Percentiles rank a stretch among this genome's conserved stretches.
These are phyloP conservation scores for Fusarium secorum DNA, from an alignment of 2,329 filamentous ascomycete genomes.

Conservation along the genomic window DNA sequence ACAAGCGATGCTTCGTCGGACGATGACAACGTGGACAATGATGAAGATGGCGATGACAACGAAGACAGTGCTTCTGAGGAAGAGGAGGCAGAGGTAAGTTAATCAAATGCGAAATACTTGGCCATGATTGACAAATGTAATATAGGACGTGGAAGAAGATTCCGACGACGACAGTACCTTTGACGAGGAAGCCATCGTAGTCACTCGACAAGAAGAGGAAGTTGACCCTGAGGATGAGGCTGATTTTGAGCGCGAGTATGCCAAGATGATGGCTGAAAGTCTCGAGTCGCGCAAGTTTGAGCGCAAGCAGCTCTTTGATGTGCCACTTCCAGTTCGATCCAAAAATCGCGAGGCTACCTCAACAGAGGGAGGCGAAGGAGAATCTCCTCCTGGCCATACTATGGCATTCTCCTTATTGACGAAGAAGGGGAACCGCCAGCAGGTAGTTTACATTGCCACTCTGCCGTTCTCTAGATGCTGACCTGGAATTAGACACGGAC, in stretches of 20 bases:
- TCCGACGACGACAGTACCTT: constrained; percentile 68
- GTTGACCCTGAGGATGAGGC: constrained; percentile 93
- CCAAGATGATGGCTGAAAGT: constrained; percentile 98
- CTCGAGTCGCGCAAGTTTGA: constrained; percentile 96
- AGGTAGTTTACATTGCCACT: constrained; percentile 61
- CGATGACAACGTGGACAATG: constrained; percentile 74
- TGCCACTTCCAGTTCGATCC: constrained; percentile 89
- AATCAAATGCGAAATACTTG: neutral
- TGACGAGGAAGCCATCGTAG: constrained; percentile 88
- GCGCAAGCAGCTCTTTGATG: constrained; percentile 91
- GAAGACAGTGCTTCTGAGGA: constrained; percentile 68
- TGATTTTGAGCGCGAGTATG: constrained; percentile 97
- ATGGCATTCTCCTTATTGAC: constrained; percentile 98
- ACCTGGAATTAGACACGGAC: constrained; percentile 74
- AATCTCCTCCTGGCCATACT: constrained; percentile 56
- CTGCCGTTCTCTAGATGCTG: neutral
- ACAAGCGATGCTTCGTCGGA: constrained; percentile 77
- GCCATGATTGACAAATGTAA: constrained; percentile 13
- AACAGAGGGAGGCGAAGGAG: constrained; percentile 40
- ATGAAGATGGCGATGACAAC: constrained; percentile 69
- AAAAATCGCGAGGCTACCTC: constrained; percentile 66
- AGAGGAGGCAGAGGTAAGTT: constrained; percentile 64
- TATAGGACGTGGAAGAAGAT: constrained; percentile 57
- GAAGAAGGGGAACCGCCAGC: constrained; percentile 94
- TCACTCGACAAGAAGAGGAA: constrained; percentile 88